Conservation (phyloP, 1,139 yeast genomes). For the Pichia sp. region DNA sequence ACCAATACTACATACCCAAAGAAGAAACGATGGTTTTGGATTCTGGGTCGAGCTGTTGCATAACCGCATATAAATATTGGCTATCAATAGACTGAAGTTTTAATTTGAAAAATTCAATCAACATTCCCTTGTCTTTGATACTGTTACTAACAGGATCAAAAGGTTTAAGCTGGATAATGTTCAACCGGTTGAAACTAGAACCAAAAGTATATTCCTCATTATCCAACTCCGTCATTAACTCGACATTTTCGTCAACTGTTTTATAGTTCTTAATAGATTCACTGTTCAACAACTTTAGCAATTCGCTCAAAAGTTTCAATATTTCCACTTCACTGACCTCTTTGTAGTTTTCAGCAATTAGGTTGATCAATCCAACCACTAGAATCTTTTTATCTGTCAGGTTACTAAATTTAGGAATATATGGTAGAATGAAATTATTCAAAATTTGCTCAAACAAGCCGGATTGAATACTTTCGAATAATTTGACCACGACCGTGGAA, state of each 20-base stretch:
- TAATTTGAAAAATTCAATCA: conserved; percentile 33
- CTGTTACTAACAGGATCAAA: conserved; percentile 62
- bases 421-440: conserved; percentile 57
- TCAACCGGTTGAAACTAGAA: conserved; percentile 71
- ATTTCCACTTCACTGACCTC: conserved; percentile 35
- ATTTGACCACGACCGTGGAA: conserved; percentile 49
- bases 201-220: conserved; percentile 73
- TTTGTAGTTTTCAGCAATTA: conserved; percentile 40
- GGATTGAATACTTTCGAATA: conserved; percentile 60
- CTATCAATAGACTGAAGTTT: conserved; percentile 29
- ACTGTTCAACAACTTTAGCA: conserved; percentile 44
- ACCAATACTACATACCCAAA: conserved; percentile 25
- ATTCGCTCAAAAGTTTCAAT: conserved; percentile 47
- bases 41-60: conserved; percentile 29
- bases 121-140: conserved; percentile 32
- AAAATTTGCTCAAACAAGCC: conserved; percentile 38
- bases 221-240: conserved; percentile 48
- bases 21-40: conserved; percentile 34
- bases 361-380: conserved; percentile 65
- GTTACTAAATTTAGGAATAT: conserved; percentile 62
- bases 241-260: conserved; percentile 29
- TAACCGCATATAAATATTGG: conserved; percentile 4
- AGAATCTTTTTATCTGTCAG: conserved; percentile 71
- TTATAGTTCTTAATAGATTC: conserved; percentile 35
- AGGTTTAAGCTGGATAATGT: conserved; percentile 54